Percentiles rank a stretch among this genome's conserved stretches.
Conservation (phyloP, 2,329 filamentous ascomycete genomes). For the Leptosphaerulina australis region DNA sequence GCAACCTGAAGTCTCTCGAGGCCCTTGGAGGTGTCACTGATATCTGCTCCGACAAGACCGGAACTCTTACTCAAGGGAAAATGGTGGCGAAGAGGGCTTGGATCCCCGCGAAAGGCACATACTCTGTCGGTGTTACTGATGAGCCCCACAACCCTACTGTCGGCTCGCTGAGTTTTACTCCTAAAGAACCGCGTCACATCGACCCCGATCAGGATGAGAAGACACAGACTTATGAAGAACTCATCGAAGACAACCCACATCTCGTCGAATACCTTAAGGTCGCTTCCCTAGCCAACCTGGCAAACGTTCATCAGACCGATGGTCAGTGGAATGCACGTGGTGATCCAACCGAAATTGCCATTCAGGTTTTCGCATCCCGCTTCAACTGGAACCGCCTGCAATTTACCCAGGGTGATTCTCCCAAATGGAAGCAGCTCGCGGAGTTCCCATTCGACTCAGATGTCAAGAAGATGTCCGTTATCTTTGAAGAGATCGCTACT, state of each 20-base stretch:
- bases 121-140: conserved; percentile 38
- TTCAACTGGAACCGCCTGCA: conserved; percentile 64
- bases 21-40: conserved; percentile 47
- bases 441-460: conserved; percentile 77
- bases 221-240: conserved; percentile 28
- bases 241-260: conserved; percentile 36
- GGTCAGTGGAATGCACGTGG: conserved; percentile 45
- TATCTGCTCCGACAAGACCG: conserved; percentile 45
- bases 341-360: conserved; percentile 69
- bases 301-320: conserved; percentile 54
- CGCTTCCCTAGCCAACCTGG: conserved; percentile 56
- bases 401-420: conserved; percentile 45
- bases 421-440: conserved; percentile 52
- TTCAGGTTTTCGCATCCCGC: conserved; percentile 74
- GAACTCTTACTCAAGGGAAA: conserved; percentile 43
- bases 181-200: conserved; percentile 34
- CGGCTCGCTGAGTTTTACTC: conserved; percentile 38
- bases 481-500: conserved; percentile 56
- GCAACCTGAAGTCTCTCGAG: conserved; percentile 46
- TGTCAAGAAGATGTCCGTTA: conserved; percentile 76
- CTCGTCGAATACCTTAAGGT: conserved; percentile 44
- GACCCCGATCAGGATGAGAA: conserved; percentile 39
- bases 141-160: conserved; percentile 42
- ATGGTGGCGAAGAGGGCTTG: conserved; percentile 47
- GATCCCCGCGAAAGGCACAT: conserved; percentile 44